Base-by-base conservation (phyloP, 805 yeast genomes). In the Saturnispora bothae region DNA sequence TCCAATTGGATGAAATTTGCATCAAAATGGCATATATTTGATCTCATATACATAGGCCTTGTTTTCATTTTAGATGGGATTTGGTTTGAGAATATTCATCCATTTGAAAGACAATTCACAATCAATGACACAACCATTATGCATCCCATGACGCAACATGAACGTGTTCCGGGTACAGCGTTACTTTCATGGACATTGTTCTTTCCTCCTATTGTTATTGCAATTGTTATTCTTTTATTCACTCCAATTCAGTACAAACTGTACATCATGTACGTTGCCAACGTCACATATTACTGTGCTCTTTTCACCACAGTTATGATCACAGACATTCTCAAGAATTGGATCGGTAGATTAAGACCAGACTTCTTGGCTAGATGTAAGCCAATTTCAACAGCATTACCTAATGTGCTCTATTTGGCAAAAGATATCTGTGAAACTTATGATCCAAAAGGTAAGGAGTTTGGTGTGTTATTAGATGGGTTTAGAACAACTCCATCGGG, bases 291-390 rank as follows among this genome's bases (percentile, higher is more conserved):
- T 19, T 54, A 63, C 8, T 58, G 83, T 1, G 66, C 86, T 0
- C 63, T 81, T 40, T 65, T 74, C 15, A 59, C 77, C 12, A 74
- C 83, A 21, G 66, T 75, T 30, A 62, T 79, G 21, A 51, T 81
- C 36, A 83, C 95, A 3, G 84, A 84, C 51, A 63, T 78, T 13
- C 54, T 84, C 43, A 89, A 89, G 61, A 76, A 80, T 52, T 76
- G 83, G 75, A 73, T 89, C 39, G 96, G 96, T 4, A 71, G 96
- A 53, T 83, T 80, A 44, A 68, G 98, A 43, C 98, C 98, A 0
- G 98, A 89, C 59, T 83, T 88, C 54, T 59, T 89, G 37, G 83
- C 86, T 5, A 69, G 97, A 48, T 89, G 97, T 57, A 53, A 68
- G 16, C 96, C 96, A 4, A 63, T 60, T 23, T 57, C 59, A 2